Conservation (phyloP, 257 asterid genomes). For the Scutellaria baicalensis region DNA sequence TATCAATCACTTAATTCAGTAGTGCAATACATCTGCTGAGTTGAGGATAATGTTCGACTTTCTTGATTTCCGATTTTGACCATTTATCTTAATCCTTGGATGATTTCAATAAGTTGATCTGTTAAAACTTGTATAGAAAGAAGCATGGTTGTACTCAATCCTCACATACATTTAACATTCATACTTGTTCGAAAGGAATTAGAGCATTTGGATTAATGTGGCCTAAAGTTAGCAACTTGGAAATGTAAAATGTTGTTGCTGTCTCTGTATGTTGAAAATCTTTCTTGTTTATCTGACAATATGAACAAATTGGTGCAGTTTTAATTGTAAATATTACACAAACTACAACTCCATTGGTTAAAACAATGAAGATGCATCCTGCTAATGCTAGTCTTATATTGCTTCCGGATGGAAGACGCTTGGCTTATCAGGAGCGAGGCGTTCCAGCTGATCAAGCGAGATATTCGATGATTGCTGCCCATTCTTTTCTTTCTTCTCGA, state of each 20-base stretch:
- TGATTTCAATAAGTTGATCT: background rate
- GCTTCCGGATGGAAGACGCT: slow-evolving; percentile 88
- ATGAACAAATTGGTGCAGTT: slow-evolving; percentile 47
- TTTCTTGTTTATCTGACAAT: slow-evolving; percentile 21
- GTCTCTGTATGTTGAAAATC: slow-evolving; percentile 1
- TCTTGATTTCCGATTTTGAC: background rate
- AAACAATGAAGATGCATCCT: slow-evolving; percentile 65
- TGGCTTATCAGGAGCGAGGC: slow-evolving; percentile 86
- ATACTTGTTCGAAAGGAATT: background rate
- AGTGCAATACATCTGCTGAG: background rate
- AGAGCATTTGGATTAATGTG: background rate
- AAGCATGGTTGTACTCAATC: background rate
- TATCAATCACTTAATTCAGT: background rate
- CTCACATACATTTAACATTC: background rate
- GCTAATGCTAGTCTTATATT: slow-evolving; percentile 59
- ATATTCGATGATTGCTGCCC: slow-evolving; percentile 63
- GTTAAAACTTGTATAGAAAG: background rate
- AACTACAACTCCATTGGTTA: slow-evolving; percentile 41
- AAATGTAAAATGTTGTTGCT: background rate
- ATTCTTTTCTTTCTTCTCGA: slow-evolving; percentile 86
- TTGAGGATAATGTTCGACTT: background rate
- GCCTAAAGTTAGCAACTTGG: slow-evolving; percentile 10
- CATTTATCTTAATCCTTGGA: background rate
- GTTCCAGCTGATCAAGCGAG: slow-evolving; percentile 75
- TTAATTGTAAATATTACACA: slow-evolving; percentile 51